Conservation (phyloP, 768 basidiomycete genomes). For the Lactarius evosmus region DNA sequence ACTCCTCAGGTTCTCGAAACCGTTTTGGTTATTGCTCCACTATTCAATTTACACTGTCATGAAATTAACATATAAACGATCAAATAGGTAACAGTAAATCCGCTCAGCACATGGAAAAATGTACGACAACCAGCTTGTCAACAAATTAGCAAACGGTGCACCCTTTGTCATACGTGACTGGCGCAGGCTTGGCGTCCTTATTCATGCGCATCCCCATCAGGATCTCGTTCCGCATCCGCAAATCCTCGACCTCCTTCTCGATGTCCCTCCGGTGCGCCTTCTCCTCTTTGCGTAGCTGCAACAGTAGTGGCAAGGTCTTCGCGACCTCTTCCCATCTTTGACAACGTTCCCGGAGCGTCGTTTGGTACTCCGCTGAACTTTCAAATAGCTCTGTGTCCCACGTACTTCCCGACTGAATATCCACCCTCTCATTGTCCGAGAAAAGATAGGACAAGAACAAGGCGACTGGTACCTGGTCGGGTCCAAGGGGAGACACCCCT, state of each 20-base stretch:
- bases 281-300: conserved; percentile 26
- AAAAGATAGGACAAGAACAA: conserved; percentile 27
- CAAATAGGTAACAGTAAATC: background rate
- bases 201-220: conserved; percentile 19
- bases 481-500: conserved; percentile 25
- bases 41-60: background rate
- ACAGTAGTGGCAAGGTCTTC: conserved; percentile 23
- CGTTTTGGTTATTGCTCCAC: background rate
- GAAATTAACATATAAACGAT: background rate
- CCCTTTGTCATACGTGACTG: conserved; percentile 7
- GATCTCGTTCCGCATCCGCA: conserved; percentile 28
- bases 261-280: conserved; percentile 21
- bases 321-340: conserved; percentile 21
- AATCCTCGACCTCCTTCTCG: conserved; percentile 27
- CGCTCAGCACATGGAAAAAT: background rate
- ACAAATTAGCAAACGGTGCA: conserved; percentile 18
- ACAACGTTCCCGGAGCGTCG: conserved; percentile 2
- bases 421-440: conserved; percentile 15
- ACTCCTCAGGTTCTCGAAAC: background rate
- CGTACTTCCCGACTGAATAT: conserved; percentile 16
- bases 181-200: background rate
- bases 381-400: conserved; percentile 18
- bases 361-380: conserved; percentile 6
- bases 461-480: conserved; percentile 22
- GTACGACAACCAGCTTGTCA: background rate